These are phyloP conservation scores for Teunomyces barrocoloradensis DNA, from an alignment of 805 yeast genomes.

Conservation along the genomic window DNA sequence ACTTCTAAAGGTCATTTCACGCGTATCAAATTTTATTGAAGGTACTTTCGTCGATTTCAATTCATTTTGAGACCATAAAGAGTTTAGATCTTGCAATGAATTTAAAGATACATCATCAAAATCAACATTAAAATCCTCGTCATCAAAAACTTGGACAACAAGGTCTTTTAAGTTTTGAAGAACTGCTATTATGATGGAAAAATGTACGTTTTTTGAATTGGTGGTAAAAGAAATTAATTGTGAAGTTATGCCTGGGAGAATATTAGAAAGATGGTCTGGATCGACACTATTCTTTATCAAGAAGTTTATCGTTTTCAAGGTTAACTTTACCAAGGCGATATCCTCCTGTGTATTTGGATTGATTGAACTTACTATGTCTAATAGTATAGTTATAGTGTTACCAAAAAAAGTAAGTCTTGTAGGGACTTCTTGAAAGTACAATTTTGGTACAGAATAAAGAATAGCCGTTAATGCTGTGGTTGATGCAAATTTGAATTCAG, in stretches of 20 bases:
- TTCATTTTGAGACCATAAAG: not conserved
- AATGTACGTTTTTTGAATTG: conserved; percentile 20
- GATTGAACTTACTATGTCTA: conserved; percentile 15
- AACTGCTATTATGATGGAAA: conserved; percentile 16
- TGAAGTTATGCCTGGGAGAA: conserved; percentile 41
- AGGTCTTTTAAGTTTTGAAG: conserved; percentile 20
- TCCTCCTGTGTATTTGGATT: conserved; percentile 17
- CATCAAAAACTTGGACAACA: conserved; percentile 31
- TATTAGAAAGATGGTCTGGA: conserved; percentile 32
- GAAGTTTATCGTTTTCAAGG: conserved; percentile 13
- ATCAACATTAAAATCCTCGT: conserved; percentile 9
- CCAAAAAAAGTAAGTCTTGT: conserved; percentile 28
- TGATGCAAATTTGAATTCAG: not conserved
- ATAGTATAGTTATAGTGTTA: conserved; percentile 22
- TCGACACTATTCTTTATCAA: conserved; percentile 17
- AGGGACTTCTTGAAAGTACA: conserved; percentile 7
- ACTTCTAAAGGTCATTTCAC: conserved; percentile 12
- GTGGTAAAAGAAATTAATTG: conserved; percentile 27
- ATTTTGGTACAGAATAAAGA: not conserved
- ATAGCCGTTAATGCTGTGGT: not conserved
- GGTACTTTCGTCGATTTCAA: not conserved
- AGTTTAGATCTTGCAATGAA: not conserved
- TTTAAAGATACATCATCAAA: not conserved
- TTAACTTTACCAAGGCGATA: conserved; percentile 8
- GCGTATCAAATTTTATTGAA: conserved; percentile 1